These are phyloP conservation scores for Zygoascus ofunaensis DNA, from an alignment of 805 yeast species.

Conservation along the genomic window DNA sequence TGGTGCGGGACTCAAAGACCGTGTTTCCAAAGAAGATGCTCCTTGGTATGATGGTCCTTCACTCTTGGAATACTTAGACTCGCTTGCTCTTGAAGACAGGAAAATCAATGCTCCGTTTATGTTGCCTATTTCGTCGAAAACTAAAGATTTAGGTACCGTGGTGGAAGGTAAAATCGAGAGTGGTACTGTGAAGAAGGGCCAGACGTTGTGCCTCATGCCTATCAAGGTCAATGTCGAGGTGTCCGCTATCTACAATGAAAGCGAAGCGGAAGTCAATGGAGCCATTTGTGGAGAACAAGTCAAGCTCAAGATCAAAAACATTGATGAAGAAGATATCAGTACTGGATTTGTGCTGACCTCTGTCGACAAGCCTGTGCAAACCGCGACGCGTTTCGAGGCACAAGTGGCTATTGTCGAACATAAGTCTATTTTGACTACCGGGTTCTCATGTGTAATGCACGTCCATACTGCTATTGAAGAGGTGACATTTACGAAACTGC, in stretches of 20 bases:
- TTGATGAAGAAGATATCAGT: constrained; percentile 93
- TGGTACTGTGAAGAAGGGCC: constrained; percentile 81
- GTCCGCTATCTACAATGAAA: constrained; percentile 80
- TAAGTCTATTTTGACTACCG: constrained; percentile 87
- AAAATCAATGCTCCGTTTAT: constrained; percentile 90
- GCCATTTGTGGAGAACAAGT: constrained; percentile 98
- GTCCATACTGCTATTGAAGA: constrained; percentile 98
- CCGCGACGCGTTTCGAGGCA: constrained; percentile 86
- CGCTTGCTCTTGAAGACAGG: constrained; percentile 73
- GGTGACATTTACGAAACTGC: constrained; percentile 67
- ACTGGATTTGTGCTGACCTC: constrained; percentile 90
- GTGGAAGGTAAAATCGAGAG: constrained; percentile 98
- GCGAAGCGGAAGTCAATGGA: constrained; percentile 84
- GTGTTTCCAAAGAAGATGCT: constrained; percentile 58
- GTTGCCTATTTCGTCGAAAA: constrained; percentile 90
- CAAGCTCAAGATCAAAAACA: constrained; percentile 82
- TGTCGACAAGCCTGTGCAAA: constrained; percentile 76
- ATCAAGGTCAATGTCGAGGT: constrained; percentile 79
- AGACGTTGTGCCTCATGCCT: constrained; percentile 80
- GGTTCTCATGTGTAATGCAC: constrained; percentile 97
- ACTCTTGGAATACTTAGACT: constrained; percentile 79
- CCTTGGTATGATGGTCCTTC: constrained; percentile 96
- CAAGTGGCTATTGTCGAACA: constrained; percentile 95
- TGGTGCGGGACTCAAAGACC: constrained; percentile 92
- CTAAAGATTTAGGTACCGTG: constrained; percentile 94